Evolutionary conservation across 306 rosid species (phyloP), one percentile per base, ranked within the genome.

Genomic region (Quercus aquifolioides): DNA sequence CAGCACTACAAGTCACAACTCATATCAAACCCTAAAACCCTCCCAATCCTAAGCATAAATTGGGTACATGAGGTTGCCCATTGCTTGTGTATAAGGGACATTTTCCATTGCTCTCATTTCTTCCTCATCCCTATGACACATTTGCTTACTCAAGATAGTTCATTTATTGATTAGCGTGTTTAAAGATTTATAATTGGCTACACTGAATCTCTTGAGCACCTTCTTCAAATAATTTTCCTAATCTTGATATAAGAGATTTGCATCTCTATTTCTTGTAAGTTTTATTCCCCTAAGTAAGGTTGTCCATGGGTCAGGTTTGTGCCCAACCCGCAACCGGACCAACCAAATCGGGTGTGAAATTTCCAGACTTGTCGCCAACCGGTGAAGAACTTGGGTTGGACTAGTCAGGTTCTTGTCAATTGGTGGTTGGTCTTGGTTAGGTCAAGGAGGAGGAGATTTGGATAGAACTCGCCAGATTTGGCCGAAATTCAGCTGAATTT

Each of bases 381-480:
- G 2, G 9, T 38, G 43, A 38, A 38, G 43, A 38, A 38, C 43
- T 38, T 1, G 43, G 43, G 43, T 6, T 38, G 10, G 43, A 38
- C 0, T 38, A 2, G 10, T 38, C 43, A 6, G 2, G 43, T 38
- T 38, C 2, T 38, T 38, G 43, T 38, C 43, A 1, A 9, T 38
- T 6, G 43, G 43, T 38, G 43, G 43, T 38, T 0, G 2, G 2
- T 38, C 43, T 38, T 0, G 0, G 1, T 38, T 7, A 1, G 43
- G 43, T 38, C 2, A 38, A 0, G 43, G 43, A 38, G 10, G 9
- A 38, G 43, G 43, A 38, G 9, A 38, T 38, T 38, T 38, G 43
- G 43, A 38, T 0, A 38, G 0, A 38, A 38, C 0, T 38, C 0
- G 2, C 10, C 0, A 0, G 43, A 38, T 38, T 38, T 38, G 43